A percentile compares a stretch with the other conserved stretches of the same genome.
phyloP scores from a whole-genome alignment of 495 filamentous ascomycete genomes.

The Letharia columbiana region DNA sequence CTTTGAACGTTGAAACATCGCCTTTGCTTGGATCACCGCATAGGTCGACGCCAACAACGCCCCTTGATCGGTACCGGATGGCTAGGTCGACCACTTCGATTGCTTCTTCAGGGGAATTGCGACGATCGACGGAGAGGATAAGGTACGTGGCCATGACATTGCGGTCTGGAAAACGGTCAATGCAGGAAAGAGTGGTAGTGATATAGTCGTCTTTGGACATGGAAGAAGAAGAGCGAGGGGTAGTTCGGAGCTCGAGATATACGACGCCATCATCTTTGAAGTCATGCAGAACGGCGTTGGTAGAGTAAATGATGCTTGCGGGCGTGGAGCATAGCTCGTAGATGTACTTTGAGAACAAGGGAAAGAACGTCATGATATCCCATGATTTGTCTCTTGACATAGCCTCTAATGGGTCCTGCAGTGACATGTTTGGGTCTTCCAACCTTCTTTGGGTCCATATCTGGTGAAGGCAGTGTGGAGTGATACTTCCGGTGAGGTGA shows the following conservation, averaged over 20 bases:
- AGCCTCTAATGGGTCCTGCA: conserved; percentile 59
- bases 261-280: conserved; percentile 65
- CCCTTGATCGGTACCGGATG: conserved; percentile 40
- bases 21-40: conserved; percentile 67
- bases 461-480: conserved; percentile 62
- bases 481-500: conserved; percentile 76
- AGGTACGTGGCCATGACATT: conserved; percentile 47
- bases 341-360: conserved; percentile 68
- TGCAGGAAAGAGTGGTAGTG: conserved; percentile 50
- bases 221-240: conserved; percentile 53
- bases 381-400: conserved; percentile 54
- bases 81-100: conserved; percentile 55
- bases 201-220: conserved; percentile 59
- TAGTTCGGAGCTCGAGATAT: conserved; percentile 77
- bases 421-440: conserved; percentile 35
- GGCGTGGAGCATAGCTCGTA: conserved; percentile 60
- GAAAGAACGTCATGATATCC: conserved; percentile 54
- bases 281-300: conserved; percentile 57
- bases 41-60: conserved; percentile 71
- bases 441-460: conserved; percentile 58
- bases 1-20: conserved; percentile 46
- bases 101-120: conserved; percentile 48
- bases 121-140: conserved; percentile 69
- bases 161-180: conserved; percentile 39
- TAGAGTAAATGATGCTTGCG: conserved; percentile 51